Base-by-base conservation (phyloP, 495 filamentous ascomycete species). In the Hypoxylon rickii region DNA sequence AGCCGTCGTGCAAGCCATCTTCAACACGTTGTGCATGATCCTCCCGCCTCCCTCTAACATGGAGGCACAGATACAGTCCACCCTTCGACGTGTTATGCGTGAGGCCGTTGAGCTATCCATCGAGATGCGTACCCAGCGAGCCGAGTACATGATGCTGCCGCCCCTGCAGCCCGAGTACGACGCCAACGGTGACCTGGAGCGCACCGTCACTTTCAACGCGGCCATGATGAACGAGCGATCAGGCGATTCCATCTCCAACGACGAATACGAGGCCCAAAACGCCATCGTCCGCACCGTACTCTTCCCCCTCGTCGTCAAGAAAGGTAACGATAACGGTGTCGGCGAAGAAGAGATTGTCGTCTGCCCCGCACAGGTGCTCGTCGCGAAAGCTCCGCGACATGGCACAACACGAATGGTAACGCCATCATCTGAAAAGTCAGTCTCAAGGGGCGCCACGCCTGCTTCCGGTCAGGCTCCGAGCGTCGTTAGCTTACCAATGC, bases 131-230 rank as follows among this genome's bases (percentile, higher is more conserved):
- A 93, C 87, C 13, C 94, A 98, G 68, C 80, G 92, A 11, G 90
- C 94, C 13, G 92, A 97, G 70, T 98, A 93, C 73, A 90, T 94
- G 72, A 97, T 98, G 92, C 85, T 96, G 4, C 93, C 93, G 3
- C 92, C 94, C 7, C 79, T 95, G n/a, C 89, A 92, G 58, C 93
- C 95, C 8, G 90, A 96, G 64, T 97, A 94, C 74, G 92, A 97
- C 71, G 87, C 85, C 57, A 87, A 90, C 55, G 94, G 94, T 62
- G 93, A 96, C 62, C 83, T 97, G 13, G 79, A 80, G 24, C 88
- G 86, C 32, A 88, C 90, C 37, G 86, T 96, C 12, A 75, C 76
- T 45, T 98, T 97, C 83, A 95, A 93, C 66, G 88, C 92, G 0
- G 78, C 83, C 7, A 77, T 92, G 40, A 98, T 98, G 94, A 92